phyloP scores from a whole-genome alignment of 2,329 filamentous ascomycete genomes.

The Alternaria sp. region DNA sequence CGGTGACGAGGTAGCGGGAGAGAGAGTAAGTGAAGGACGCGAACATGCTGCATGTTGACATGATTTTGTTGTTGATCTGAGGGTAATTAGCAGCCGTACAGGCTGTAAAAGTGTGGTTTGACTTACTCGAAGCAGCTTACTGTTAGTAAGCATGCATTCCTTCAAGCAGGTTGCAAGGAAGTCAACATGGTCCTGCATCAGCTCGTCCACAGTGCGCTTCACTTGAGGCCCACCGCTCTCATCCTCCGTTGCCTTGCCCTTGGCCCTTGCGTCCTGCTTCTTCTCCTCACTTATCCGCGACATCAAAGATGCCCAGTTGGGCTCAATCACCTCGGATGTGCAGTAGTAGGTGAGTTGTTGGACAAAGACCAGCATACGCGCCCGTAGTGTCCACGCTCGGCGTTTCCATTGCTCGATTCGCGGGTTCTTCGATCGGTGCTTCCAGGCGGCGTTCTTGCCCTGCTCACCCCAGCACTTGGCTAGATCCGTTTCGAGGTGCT shows the following conservation, averaged over 20 bases:
- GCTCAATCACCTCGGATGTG: slow-evolving; percentile 95
- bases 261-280: slow-evolving; percentile 57
- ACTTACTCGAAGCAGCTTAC: slow-evolving; percentile 85
- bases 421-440: slow-evolving; percentile 74
- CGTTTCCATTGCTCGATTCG: slow-evolving; percentile 91
- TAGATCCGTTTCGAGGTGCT: slow-evolving; percentile 86
- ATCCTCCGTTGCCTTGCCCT: slow-evolving; percentile 39
- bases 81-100: slow-evolving; percentile 3
- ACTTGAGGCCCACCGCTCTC: slow-evolving; percentile 51
- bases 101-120: not conserved
- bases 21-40: slow-evolving; percentile 88
- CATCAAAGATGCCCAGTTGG: slow-evolving; percentile 96
- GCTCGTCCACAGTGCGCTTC: slow-evolving; percentile 88
- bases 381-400: slow-evolving; percentile 86
- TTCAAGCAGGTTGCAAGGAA: slow-evolving; percentile 97
- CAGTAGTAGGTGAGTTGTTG: slow-evolving; percentile 97
- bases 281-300: slow-evolving; percentile 71
- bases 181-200: slow-evolving; percentile 99
- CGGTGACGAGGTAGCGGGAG: slow-evolving; percentile 80
- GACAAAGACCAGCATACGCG: slow-evolving; percentile 95
- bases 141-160: slow-evolving; percentile 98
- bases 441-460: slow-evolving; percentile 80
- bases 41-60: slow-evolving; percentile 95
- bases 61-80: slow-evolving; percentile 95
- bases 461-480: slow-evolving; percentile 91